These are phyloP conservation scores for Clonostachys chloroleuca DNA, from an alignment of 2,329 filamentous ascomycete species.

Conservation along the genomic window DNA sequence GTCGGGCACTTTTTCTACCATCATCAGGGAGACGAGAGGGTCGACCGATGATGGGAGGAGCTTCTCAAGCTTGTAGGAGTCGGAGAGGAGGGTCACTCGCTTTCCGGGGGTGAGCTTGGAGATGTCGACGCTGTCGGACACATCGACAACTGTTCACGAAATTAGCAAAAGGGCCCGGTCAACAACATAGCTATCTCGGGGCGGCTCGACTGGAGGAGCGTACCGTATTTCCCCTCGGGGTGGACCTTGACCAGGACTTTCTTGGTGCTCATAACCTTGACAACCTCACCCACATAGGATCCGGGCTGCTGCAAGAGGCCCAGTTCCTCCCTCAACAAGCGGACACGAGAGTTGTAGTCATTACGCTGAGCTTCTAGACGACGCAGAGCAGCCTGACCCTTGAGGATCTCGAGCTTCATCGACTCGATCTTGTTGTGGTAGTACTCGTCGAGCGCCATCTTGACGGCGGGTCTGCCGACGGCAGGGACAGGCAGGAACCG, in stretches of 20 bases:
- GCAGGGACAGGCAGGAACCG: background rate
- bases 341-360: conserved; percentile 98
- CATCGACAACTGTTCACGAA: conserved; percentile 72
- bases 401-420: conserved; percentile 99
- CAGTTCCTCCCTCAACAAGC: conserved; percentile 89
- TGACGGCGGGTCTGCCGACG: conserved; percentile 29
- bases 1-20: conserved; percentile 99
- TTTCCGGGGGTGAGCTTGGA: conserved; percentile 95
- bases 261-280: conserved; percentile 99
- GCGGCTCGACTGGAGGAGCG: conserved; percentile 17
- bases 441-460: conserved; percentile 98
- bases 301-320: conserved; percentile 94
- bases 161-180: background rate
- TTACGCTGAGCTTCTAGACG: conserved; percentile 96
- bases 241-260: conserved; percentile 99
- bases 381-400: conserved; percentile 92
- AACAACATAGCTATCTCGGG: background rate
- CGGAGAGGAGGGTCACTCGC: conserved; percentile 91
- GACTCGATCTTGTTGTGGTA: conserved; percentile 99
- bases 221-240: conserved; percentile 99
- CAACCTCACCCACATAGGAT: conserved; percentile 98
- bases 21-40: conserved; percentile 98
- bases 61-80: conserved; percentile 98
- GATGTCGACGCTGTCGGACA: conserved; percentile 91
- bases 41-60: conserved; percentile 98